Percentiles rank a stretch among this genome's conserved stretches.
phyloP scores from a whole-genome alignment of 2,329 filamentous ascomycete species.

The Colletotrichum sp. region DNA sequence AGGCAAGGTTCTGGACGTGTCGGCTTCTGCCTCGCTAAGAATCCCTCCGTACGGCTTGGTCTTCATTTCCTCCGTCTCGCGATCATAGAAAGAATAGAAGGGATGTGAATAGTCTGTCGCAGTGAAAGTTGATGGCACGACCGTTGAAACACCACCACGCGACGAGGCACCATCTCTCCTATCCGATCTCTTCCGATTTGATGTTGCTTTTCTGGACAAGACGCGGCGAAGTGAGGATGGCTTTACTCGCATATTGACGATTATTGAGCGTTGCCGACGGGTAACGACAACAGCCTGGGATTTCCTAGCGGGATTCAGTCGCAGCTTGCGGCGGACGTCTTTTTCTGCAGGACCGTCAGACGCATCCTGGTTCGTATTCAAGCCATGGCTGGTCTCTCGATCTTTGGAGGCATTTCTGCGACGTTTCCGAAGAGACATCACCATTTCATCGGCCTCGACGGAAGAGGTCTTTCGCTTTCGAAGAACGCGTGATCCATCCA shows the following conservation, averaged over 20 bases:
- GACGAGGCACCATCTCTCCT: constrained; percentile 34
- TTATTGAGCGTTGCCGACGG: constrained; percentile 33
- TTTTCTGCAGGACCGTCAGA: constrained; percentile 31
- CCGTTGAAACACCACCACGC: constrained; percentile 26
- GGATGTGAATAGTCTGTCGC: constrained; percentile 69
- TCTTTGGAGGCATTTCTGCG: constrained; percentile 53
- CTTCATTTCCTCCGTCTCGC: constrained; percentile 86
- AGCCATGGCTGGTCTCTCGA: constrained; percentile 34
- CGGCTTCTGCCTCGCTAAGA: constrained; percentile 84
- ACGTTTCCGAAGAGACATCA: constrained; percentile 58
- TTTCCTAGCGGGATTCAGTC: constrained; percentile 52
- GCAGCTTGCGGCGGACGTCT: constrained; percentile 61
- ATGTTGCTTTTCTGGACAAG: constrained; percentile 54
- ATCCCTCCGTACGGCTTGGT: constrained; percentile 97
- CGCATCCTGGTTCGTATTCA: constrained; percentile 36
- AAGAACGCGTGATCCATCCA: constrained; percentile 78
- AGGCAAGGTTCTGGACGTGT: constrained; percentile 88
- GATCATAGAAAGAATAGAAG: constrained; percentile 88
- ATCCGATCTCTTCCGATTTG: constrained; percentile 56
- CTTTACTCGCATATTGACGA: constrained; percentile 65
- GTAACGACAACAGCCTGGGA: constrained; percentile 44
- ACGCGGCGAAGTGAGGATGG: constrained; percentile 65
- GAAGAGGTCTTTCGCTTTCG: constrained; percentile 87
- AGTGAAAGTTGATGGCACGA: constrained; percentile 35
- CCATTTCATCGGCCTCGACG: constrained; percentile 63